Evolutionary conservation across 352 stramenopile genomes (phyloP), one percentile per base, ranked within the genome.

Genomic region (Globisporangium uncinulatum): DNA sequence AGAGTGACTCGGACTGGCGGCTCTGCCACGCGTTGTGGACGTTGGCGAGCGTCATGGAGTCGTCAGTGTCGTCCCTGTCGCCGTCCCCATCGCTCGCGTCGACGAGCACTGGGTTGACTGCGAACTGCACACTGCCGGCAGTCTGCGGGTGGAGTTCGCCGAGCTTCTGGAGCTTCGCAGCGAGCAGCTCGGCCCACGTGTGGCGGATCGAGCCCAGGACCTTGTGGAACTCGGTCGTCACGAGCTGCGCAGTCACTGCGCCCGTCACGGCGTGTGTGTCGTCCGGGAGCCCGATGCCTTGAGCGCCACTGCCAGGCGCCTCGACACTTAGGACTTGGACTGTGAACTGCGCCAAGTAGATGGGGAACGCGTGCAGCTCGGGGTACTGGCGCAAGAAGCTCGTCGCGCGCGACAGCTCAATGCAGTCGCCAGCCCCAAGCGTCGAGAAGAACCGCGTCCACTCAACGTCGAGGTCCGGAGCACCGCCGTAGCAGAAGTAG

Each of bases 401-500:
- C 10, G 74, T 47, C 11, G 52, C 65, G 17, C 70, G 74, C 45
- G 67, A 50, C 51, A 72, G 71, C 21, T 74, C 67, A 36, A 83
- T 67, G n/a, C 66, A 76, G n/a, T 86, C 76, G 10, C 71, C 60
- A 5, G 46, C 31, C 10, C 61, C 65, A 20, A 86, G 51, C 10
- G 66, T 43, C 1, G 63, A 59, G 65, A 83, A 83, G 42, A 51
- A 67, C 39, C 44, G 55, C 14, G 62, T 72, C 79, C 76, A 89
- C 31, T 79, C 57, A 14, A 49, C 31, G 52, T 70, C 69, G 36
- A 89, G 58, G 63, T 71, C 71, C 6, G 76, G 76, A 32, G 74
- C 76, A 0, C 76, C 79, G 53, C 76, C 70, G 55, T 78, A 78
- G 61, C 72, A 84, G 64, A 85, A 71, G 47, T 86, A 86, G 50